phyloP scores from a whole-genome alignment of 2,329 filamentous ascomycete genomes.

The Leptoxyphium fumago region DNA sequence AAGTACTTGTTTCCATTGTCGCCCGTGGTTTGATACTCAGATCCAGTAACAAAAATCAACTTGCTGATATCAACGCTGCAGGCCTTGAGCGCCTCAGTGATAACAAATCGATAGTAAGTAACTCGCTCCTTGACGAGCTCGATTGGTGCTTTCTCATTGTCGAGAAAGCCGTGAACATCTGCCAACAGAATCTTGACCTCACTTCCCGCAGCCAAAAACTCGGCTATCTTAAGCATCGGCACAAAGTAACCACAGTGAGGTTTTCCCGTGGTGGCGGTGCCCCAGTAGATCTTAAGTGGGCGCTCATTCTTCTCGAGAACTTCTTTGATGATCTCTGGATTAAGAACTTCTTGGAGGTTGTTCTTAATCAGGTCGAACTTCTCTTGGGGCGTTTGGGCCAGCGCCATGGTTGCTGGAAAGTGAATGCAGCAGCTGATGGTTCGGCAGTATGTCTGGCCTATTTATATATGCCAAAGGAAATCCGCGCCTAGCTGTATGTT shows the following conservation, averaged over 20 bases:
- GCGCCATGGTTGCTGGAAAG: not conserved
- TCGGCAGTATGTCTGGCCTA: no score
- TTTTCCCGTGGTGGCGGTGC: slow-evolving; percentile 70
- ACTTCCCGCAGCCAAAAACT: slow-evolving; percentile 73
- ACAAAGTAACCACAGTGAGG: slow-evolving; percentile 87
- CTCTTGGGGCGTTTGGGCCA: slow-evolving; percentile 31
- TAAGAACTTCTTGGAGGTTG: slow-evolving; percentile 70
- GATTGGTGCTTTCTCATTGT: slow-evolving; percentile 48
- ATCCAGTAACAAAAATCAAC: slow-evolving; percentile 72
- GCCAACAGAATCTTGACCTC: slow-evolving; percentile 36
- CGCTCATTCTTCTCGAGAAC: slow-evolving; percentile 54
- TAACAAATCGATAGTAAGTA: slow-evolving; percentile 67
- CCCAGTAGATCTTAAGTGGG: slow-evolving; percentile 73
- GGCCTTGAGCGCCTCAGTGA: slow-evolving; percentile 59
- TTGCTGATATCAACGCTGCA: slow-evolving; percentile 67
- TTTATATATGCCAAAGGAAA: no score
- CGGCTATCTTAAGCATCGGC: slow-evolving; percentile 75
- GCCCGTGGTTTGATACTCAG: slow-evolving; percentile 41
- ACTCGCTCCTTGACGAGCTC: slow-evolving; percentile 73
- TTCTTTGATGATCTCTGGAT: slow-evolving; percentile 68
- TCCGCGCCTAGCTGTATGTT: no score
- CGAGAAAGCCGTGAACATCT: slow-evolving; percentile 52
- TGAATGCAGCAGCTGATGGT: no score
- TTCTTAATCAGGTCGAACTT: slow-evolving; percentile 62
- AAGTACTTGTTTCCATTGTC: slow-evolving; percentile 55